Evolutionary conservation across 2,329 filamentous ascomycete genomes (phyloP).

Genomic region (Neurospora sp.): DNA sequence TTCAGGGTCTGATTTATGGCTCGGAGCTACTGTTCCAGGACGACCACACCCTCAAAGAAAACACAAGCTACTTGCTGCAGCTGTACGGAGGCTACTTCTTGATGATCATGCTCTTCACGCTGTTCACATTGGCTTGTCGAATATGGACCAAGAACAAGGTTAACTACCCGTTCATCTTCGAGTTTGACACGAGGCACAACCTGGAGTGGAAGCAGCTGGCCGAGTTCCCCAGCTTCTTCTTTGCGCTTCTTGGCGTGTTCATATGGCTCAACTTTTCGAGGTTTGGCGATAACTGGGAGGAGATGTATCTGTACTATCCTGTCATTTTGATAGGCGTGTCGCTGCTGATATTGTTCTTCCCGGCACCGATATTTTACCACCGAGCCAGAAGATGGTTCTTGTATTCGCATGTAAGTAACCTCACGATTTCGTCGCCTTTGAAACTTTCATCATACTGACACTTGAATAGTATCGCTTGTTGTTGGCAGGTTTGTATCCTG

Average conservation of each 20-base stretch:
- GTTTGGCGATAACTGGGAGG: conserved; percentile 43
- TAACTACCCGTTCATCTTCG: conserved; percentile 95
- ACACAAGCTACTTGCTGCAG: conserved; percentile 66
- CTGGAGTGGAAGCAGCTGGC: conserved; percentile 84
- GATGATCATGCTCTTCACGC: conserved; percentile 63
- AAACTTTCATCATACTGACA: conserved; percentile 20
- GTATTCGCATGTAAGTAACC: conserved; percentile 65
- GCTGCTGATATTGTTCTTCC: conserved; percentile 61
- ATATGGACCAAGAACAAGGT: conserved; percentile 78
- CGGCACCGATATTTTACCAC: conserved; percentile 63
- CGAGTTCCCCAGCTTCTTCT: conserved; percentile 78
- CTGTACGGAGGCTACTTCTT: conserved; percentile 91
- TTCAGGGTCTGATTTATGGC: conserved; percentile 57
- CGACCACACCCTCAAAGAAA: conserved; percentile 36
- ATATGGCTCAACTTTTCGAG: conserved; percentile 83
- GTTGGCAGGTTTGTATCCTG: conserved; percentile 77
- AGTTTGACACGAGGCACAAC: conserved; percentile 78
- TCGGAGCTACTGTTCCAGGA: conserved; percentile 38
- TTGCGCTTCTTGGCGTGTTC: conserved; percentile 66
- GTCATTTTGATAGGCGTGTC: conserved; percentile 66
- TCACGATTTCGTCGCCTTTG: background rate
- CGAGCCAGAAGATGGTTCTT: conserved; percentile 75
- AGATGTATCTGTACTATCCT: conserved; percentile 77
- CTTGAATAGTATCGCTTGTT: conserved; percentile 66
- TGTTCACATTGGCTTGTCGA: conserved; percentile 81